Percentiles rank a stretch among this genome's conserved stretches.
phyloP scores from a whole-genome alignment of 1,139 yeast genomes.

The Arxiozyma bovina region DNA sequence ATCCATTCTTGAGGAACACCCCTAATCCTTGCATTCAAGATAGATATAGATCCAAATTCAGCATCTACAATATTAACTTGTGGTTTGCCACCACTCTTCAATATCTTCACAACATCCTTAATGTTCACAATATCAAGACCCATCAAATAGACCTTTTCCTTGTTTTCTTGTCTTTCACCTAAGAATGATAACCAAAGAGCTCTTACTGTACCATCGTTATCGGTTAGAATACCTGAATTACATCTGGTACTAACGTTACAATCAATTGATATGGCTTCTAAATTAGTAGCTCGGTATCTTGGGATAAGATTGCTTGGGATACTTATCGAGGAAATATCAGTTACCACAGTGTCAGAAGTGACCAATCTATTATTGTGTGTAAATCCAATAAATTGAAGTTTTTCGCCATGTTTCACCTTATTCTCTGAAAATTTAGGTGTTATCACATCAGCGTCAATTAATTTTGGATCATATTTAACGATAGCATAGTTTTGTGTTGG shows the following conservation, averaged over 20 bases:
- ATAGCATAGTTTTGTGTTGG: slow-evolving; percentile 85
- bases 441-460: slow-evolving; percentile 52
- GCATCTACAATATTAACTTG: slow-evolving; percentile 63
- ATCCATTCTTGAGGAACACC: slow-evolving; percentile 87
- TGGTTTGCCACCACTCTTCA: slow-evolving; percentile 47
- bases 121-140: slow-evolving; percentile 73
- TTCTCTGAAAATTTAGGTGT: slow-evolving; percentile 54
- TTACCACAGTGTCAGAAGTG: slow-evolving; percentile 66
- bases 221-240: slow-evolving; percentile 73
- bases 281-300: slow-evolving; percentile 75
- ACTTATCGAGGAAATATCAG: slow-evolving; percentile 66
- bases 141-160: slow-evolving; percentile 60
- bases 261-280: slow-evolving; percentile 71
- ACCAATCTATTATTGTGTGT: slow-evolving; percentile 63
- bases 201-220: slow-evolving; percentile 66
- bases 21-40: slow-evolving; percentile 70
- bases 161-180: slow-evolving; percentile 56
- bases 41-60: slow-evolving; percentile 61
- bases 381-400: slow-evolving; percentile 68
- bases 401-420: slow-evolving; percentile 68
- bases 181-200: slow-evolving; percentile 79
- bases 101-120: slow-evolving; percentile 44
- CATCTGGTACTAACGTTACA: slow-evolving; percentile 67
- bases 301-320: slow-evolving; percentile 69
- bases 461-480: slow-evolving; percentile 68